phyloP scores from a whole-genome alignment of 1,284 basidiomycete genomes.

The Fistulinella staudtii region DNA sequence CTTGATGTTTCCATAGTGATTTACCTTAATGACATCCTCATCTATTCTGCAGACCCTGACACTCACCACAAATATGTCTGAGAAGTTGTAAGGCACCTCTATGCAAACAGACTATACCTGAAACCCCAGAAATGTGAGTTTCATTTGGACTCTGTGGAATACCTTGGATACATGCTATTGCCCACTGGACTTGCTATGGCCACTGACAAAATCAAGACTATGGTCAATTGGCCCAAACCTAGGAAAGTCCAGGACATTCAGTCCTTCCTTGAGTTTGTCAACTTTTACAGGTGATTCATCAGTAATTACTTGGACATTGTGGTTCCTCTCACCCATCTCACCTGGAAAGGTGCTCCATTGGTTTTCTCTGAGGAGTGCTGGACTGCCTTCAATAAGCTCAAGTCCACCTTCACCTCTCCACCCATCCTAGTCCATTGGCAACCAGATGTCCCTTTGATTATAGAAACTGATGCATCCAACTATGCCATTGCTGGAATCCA shows the following conservation, averaged over 20 bases:
- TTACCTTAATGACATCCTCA: background rate
- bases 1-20: background rate
- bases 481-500: conserved; percentile 34
- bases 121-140: conserved; percentile 33
- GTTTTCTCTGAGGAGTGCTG: background rate
- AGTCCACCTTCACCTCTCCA: conserved; percentile 2
- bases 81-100: conserved; percentile 29
- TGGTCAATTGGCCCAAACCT: conserved; percentile 6
- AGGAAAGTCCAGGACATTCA: conserved; percentile 11
- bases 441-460: background rate
- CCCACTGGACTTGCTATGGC: background rate
- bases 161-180: conserved; percentile 20
- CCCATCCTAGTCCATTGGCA: conserved; percentile 2
- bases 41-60: conserved; percentile 2
- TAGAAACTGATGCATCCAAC: conserved; percentile 33
- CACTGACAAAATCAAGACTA: background rate
- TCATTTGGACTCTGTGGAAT: conserved; percentile 21
- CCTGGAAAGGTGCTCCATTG: background rate
- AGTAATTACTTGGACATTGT: background rate
- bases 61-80: conserved; percentile 27
- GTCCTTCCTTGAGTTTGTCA: conserved; percentile 1
- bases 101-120: conserved; percentile 13
- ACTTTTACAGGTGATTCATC: background rate
- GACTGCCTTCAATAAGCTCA: background rate
- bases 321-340: background rate